phyloP scores from a whole-genome alignment of 1,139 yeast species.

The Sporopachydermia cereana region DNA sequence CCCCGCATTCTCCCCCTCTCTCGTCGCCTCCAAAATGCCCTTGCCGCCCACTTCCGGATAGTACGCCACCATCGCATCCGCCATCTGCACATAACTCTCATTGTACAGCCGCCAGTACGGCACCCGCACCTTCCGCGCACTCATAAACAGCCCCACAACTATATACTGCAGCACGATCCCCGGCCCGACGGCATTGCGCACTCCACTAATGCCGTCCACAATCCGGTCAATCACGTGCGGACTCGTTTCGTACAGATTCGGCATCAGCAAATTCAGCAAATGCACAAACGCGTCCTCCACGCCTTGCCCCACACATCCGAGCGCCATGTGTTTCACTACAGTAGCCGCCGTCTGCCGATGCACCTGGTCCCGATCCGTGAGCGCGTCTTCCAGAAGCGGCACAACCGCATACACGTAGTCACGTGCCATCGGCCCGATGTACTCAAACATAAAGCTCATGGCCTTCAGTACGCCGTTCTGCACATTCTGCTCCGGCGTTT shows the following conservation, averaged over 20 bases:
- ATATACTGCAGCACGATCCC: conserved; percentile 67
- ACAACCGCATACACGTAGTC: conserved; percentile 77
- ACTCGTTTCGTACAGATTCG: conserved; percentile 84
- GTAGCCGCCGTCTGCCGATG: conserved; percentile 95
- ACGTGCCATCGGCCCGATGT: conserved; percentile 70
- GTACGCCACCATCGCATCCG: conserved; percentile 71
- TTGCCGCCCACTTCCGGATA: conserved; percentile 47
- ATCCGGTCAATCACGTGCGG: conserved; percentile 88
- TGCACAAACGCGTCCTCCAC: conserved; percentile 69
- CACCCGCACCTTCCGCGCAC: conserved; percentile 75
- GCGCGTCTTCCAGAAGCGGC: conserved; percentile 80
- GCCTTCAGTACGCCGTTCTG: conserved; percentile 95
- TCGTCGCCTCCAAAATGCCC: conserved; percentile 11
- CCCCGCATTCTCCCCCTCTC: conserved; percentile 7
- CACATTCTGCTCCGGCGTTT: conserved; percentile 85
- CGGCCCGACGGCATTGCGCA: conserved; percentile 62
- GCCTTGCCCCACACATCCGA: conserved; percentile 68
- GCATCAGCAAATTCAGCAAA: conserved; percentile 61
- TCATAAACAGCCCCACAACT: conserved; percentile 87
- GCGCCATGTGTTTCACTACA: conserved; percentile 70
- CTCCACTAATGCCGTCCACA: conserved; percentile 68
- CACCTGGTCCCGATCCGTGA: conserved; percentile 83
- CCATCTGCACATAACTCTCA: conserved; percentile 57
- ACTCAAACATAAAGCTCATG: conserved; percentile 86
- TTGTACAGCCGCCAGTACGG: conserved; percentile 86